These are phyloP conservation scores for Yamadazyma jaroonii DNA, from an alignment of 1,139 yeast species.

Conservation along the genomic window DNA sequence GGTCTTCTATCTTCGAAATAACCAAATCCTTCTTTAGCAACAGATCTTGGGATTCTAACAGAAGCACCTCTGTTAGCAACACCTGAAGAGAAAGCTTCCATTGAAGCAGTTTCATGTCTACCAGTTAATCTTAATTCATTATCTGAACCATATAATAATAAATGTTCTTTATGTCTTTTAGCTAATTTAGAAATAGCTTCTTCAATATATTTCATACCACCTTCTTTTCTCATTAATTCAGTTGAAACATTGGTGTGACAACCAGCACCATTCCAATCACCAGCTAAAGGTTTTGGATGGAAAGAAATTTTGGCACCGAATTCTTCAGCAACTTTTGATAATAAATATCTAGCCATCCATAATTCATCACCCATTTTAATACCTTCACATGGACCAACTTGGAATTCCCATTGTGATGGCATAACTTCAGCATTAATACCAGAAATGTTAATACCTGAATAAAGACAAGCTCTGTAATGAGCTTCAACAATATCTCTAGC, in stretches of 20 bases:
- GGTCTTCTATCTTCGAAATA: conserved; percentile 99
- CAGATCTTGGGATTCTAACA: conserved; percentile 97
- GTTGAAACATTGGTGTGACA: conserved; percentile 99
- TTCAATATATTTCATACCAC: conserved; percentile 94
- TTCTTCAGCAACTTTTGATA: conserved; percentile 96
- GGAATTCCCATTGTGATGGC: conserved; percentile 99
- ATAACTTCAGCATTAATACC: conserved; percentile 99
- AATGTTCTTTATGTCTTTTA: conserved; percentile 95
- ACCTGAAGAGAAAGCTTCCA: conserved; percentile 89
- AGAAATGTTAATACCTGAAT: conserved; percentile 83
- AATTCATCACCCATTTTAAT: conserved; percentile 95
- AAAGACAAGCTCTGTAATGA: conserved; percentile 96
- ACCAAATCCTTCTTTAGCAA: conserved; percentile 96
- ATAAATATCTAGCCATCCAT: conserved; percentile 92
- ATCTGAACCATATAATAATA: conserved; percentile 91
- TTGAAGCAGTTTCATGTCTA: conserved; percentile 96
- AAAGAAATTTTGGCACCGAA: conserved; percentile 97
- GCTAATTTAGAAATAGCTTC: conserved; percentile 90
- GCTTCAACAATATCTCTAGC: conserved; percentile 99
- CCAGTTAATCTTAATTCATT: conserved; percentile 95
- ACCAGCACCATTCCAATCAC: conserved; percentile 99
- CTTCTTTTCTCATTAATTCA: conserved; percentile 83
- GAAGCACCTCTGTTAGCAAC: conserved; percentile 99
- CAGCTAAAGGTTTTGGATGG: conserved; percentile 98
- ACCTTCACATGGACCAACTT: conserved; percentile 97